phyloP scores from a whole-genome alignment of 805 yeast species.

The Lachancea thermotolerans region DNA sequence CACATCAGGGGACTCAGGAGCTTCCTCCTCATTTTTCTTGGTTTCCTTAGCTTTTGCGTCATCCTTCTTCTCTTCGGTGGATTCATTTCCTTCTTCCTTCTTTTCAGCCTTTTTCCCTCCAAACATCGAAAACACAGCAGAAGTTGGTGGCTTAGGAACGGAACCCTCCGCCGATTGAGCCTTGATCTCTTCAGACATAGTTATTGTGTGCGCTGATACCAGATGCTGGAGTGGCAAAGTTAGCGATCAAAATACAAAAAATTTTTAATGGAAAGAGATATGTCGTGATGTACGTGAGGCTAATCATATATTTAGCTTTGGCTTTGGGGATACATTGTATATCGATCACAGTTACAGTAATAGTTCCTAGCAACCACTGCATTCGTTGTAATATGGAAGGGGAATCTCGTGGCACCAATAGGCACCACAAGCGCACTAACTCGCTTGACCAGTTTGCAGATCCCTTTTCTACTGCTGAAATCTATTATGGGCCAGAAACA shows the following conservation, averaged over 20 bases:
- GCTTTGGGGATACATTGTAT: no score
- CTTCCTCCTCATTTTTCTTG: constrained; percentile 33
- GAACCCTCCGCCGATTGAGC: constrained; percentile 17
- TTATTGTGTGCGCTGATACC: constrained; percentile 1
- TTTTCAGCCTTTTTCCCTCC: constrained; percentile 81
- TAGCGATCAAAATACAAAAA: not conserved
- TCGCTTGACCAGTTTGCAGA: constrained; percentile 46
- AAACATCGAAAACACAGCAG: constrained; percentile 89
- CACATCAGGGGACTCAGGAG: constrained; percentile 44
- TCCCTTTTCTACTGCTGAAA: constrained; percentile 63
- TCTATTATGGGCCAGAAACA: constrained; percentile 59
- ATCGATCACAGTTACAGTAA: no score
- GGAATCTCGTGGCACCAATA: not conserved
- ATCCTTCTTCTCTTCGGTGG: constrained; percentile 10
- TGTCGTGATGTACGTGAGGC: not conserved
- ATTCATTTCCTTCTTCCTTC: constrained; percentile 31
- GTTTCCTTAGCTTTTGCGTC: constrained; percentile 17
- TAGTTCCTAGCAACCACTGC: no score
- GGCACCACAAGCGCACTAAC: constrained; percentile 29
- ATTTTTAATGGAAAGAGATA: not conserved
- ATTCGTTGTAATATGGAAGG: no score
- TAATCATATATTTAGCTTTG: not conserved
- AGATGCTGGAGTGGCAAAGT: not conserved
- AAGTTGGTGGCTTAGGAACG: constrained; percentile 51
- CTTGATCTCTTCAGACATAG: constrained; percentile 20